These are phyloP conservation scores for Rhizopus arrhizus DNA, from an alignment of 371 early-diverging fungal genomes.

Conservation along the genomic window DNA sequence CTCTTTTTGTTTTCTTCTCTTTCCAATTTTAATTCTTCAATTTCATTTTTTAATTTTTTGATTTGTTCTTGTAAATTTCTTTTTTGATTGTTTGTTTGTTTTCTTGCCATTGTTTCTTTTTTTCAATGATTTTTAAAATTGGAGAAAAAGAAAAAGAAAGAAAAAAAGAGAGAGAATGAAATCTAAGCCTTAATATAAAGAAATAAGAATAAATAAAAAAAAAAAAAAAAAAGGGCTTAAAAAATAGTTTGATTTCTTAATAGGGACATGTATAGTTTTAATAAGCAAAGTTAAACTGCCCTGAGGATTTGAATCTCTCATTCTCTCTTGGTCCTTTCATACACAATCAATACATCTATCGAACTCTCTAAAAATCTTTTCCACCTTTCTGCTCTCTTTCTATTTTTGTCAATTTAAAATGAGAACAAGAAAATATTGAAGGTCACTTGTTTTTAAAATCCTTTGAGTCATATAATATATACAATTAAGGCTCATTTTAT, in stretches of 20 bases:
- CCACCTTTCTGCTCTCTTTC: slow-evolving; percentile 26
- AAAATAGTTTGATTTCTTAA: too few species aligned
- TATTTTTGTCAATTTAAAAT: slow-evolving; percentile 48
- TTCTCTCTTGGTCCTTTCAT: too few species aligned
- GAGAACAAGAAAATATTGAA: neutral
- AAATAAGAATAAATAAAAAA: too few species aligned
- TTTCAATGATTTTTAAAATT: neutral
- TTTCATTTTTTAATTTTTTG: slow-evolving; percentile 35
- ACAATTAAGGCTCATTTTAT: neutral
- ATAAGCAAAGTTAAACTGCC: too few species aligned
- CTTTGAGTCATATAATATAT: too few species aligned
- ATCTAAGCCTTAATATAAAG: neutral
- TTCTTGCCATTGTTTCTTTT: slow-evolving; percentile 18
- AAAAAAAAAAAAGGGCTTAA: neutral
- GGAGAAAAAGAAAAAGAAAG: neutral
- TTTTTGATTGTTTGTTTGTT: slow-evolving; percentile 20
- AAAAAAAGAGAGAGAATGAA: neutral
- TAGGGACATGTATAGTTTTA: too few species aligned
- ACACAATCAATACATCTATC: too few species aligned
- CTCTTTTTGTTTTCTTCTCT: slow-evolving; percentile 47
- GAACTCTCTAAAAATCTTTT: too few species aligned
- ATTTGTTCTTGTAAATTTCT: slow-evolving; percentile 34
- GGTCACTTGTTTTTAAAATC: neutral
- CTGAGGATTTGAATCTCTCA: too few species aligned
- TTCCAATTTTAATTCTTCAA: slow-evolving; percentile 42